Percentiles rank a stretch among this genome's conserved stretches.
Conservation (phyloP, 139 green algal species). For the Coelastrella sp. region DNA sequence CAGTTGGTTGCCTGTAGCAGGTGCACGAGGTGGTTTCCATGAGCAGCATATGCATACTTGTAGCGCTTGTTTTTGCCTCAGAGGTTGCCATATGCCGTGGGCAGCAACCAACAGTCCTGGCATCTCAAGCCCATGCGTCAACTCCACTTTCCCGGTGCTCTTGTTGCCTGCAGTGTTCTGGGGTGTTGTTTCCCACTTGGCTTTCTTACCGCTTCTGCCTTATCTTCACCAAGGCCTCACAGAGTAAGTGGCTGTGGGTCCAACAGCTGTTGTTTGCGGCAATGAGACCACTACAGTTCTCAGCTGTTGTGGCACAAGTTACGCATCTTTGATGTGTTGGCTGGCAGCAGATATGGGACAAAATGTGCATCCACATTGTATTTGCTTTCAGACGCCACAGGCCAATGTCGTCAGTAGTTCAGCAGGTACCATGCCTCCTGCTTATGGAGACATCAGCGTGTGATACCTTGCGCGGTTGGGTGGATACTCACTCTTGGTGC, state of each 20-base stretch:
- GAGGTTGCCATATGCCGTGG: no score
- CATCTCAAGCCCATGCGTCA: background rate
- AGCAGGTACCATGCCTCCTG: background rate
- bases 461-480: no score
- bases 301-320: background rate
- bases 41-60: no score
- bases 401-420: no score
- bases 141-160: background rate
- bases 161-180: conserved; percentile 50
- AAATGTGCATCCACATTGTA: background rate
- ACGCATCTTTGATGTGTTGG: background rate
- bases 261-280: background rate
- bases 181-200: conserved; percentile 52
- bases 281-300: background rate
- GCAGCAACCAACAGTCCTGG: background rate
- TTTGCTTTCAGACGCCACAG: no score
- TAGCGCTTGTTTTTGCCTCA: no score
- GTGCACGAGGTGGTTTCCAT: no score
- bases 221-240: conserved; percentile 64
- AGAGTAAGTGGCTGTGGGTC: conserved; percentile 55
- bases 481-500: background rate
- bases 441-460: no score
- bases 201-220: conserved; percentile 57
- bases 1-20: background rate
- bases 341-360: background rate